Conservation (phyloP, 768 basidiomycete species). For the Tricholoma hemisulphureum region DNA sequence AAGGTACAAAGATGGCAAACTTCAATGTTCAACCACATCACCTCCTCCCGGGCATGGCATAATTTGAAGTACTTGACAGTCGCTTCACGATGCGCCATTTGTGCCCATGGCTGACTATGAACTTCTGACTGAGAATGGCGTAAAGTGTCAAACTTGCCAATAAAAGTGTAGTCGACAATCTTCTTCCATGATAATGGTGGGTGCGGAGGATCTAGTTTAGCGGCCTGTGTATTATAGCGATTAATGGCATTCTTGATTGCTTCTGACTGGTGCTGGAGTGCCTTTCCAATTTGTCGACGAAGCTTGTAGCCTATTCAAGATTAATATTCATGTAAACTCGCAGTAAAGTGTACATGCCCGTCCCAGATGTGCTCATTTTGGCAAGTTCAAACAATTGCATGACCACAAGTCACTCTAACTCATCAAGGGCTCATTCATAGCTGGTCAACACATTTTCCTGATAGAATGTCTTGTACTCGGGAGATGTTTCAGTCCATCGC, state of each 20-base stretch:
- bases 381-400: not conserved
- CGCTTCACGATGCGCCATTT: not conserved
- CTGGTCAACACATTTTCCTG: not conserved
- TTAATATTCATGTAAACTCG: too few species aligned
- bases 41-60: conserved; percentile 13
- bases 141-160: not conserved
- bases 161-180: not conserved
- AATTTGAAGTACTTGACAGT: conserved; percentile 13
- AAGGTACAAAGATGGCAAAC: conserved; percentile 7
- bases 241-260: too few species aligned
- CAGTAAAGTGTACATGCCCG: not conserved
- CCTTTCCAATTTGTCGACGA: too few species aligned
- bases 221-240: not conserved
- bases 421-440: not conserved
- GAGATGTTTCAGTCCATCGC: not conserved
- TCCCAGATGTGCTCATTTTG: not conserved
- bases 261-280: too few species aligned
- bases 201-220: not conserved
- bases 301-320: too few species aligned
- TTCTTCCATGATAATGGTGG: not conserved
- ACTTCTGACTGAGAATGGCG: too few species aligned
- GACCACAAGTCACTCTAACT: not conserved
- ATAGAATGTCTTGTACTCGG: not conserved
- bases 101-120: not conserved
- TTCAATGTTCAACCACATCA: conserved; percentile 17